Evolutionary conservation across 2,329 filamentous ascomycete genomes (phyloP).

Genomic region (Paecilomyces dactylethromorphus): DNA sequence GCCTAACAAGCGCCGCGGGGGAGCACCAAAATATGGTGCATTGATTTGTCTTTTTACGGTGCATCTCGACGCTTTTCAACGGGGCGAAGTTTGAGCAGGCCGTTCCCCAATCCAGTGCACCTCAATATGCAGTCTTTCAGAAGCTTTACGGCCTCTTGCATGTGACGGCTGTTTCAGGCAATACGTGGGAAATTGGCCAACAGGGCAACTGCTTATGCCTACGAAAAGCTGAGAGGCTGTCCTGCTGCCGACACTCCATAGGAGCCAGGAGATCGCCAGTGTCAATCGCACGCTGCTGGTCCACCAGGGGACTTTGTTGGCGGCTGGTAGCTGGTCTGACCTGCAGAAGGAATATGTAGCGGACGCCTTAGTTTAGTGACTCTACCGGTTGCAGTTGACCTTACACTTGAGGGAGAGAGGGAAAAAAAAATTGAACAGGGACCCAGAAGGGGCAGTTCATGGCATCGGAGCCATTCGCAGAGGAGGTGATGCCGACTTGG

Average conservation of each 20-base stretch:
- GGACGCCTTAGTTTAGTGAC: background rate
- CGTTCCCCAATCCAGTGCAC: background rate
- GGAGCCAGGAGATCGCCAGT: background rate
- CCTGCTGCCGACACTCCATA: background rate
- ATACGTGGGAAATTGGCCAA: background rate
- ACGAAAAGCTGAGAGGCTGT: background rate
- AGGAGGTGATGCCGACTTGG: background rate
- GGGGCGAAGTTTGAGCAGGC: background rate
- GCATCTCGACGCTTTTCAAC: background rate
- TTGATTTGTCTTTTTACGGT: background rate
- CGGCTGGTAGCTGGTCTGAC: background rate
- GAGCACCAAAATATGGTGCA: background rate
- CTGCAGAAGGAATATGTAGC: background rate
- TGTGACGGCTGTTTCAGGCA: background rate
- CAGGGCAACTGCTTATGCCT: background rate
- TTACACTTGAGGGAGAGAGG: too few relatives aligned
- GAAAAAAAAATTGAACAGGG: background rate
- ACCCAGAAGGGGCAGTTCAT: background rate
- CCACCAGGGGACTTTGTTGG: background rate
- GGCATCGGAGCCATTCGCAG: background rate
- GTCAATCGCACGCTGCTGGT: background rate
- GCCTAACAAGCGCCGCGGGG: background rate
- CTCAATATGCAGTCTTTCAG: background rate
- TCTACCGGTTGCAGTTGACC: background rate
- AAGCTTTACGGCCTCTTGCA: background rate